Evolutionary conservation across 768 basidiomycete species (phyloP), one percentile per base, ranked within the genome.

Genomic region (Phylloporus arenicola): DNA sequence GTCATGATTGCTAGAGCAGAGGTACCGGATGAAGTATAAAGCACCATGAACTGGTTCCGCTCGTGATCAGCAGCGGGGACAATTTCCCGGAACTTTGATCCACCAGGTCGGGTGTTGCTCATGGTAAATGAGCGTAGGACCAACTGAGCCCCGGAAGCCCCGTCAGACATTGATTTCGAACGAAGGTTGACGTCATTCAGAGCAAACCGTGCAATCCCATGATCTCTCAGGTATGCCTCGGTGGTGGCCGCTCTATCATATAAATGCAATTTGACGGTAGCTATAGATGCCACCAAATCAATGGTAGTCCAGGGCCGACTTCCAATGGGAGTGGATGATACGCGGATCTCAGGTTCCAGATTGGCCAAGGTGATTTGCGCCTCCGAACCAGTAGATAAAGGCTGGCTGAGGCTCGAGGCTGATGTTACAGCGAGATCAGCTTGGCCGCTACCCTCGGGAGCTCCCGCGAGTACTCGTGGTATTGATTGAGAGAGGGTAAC

Each of bases 111-210:
- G 2, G 85, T 97, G 64, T 95, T 94, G 66, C 79, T 83, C 76
- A 97, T 86, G 1, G 92, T 92, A 62, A 98, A 86, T 0, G 95
- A 94, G 58, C 84, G 82, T n/a, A 97, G 69, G 24, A 92, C 76
- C 43, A 97, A 71, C 68, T 96, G 93, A 3, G 87, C 84, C 65
- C 96, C 92, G 52, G 80, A 75, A n/a, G 90, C 80, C 17, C 88
- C 86, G 64, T 94, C 82, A 17, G 85, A 86, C 22, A 92, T 75
- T 59, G 82, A 74, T 69, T 96, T 95, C 59, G 88, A 75, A 43
- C 90, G 81, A 49, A 96, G 72, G 29, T 76, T 81, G 55, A 83
- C 90, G 59, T 86, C 80, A 55, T 84, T 87, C 50, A 99, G 70
- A 1, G 91, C 84, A 60, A 98, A 92, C 40, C 84, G 78, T 19